These are phyloP conservation scores for Trichoderma virens DNA, from an alignment of 495 filamentous ascomycete genomes.

Conservation along the genomic window DNA sequence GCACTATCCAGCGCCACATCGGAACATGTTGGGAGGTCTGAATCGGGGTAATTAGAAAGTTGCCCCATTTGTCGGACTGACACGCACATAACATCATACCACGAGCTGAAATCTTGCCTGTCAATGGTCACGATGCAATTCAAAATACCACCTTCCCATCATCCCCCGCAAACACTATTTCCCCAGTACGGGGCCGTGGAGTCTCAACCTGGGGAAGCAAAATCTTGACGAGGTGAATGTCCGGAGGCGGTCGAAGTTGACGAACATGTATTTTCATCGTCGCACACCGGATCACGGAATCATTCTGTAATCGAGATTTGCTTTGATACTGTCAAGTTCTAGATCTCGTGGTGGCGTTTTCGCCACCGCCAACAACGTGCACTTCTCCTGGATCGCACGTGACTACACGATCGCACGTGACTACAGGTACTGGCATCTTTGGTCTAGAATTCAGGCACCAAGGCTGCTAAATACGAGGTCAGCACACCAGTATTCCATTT, in stretches of 20 bases:
- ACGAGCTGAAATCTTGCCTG: background rate
- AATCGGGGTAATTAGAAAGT: background rate
- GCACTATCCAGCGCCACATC: conserved; percentile 2
- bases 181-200: background rate
- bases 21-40: background rate
- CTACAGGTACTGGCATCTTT: background rate
- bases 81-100: background rate
- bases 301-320: background rate
- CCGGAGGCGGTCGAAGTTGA: background rate
- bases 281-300: background rate
- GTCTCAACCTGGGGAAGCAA: background rate
- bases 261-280: background rate
- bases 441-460: background rate
- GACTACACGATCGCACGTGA: background rate
- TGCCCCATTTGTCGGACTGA: background rate
- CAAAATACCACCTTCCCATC: background rate
- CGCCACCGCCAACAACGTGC: background rate
- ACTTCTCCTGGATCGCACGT: background rate
- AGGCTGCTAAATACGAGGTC: background rate
- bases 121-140: background rate
- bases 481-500: too few species aligned
- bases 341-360: background rate
- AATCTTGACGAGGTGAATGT: background rate
- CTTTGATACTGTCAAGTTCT: background rate
- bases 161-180: conserved; percentile 1